phyloP scores from a whole-genome alignment of 2,329 filamentous ascomycete genomes.

The Curvularia verruculosa region DNA sequence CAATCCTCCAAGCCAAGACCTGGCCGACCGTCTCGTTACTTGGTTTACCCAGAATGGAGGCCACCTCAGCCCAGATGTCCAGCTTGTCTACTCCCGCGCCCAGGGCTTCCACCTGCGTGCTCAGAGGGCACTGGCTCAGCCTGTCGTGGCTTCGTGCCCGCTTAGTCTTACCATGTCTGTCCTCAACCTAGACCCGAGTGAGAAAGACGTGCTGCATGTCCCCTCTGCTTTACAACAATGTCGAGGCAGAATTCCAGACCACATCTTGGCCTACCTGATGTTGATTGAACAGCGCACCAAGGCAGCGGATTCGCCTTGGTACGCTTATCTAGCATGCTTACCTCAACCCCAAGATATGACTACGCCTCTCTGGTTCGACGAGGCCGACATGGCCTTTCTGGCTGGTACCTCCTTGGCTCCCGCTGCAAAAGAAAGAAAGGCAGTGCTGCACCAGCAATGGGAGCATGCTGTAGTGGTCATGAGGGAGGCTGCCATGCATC shows the following conservation, averaged over 20 bases:
- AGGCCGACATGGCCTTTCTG: constrained; percentile 44
- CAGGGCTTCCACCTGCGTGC: constrained; percentile 43
- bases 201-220: constrained; percentile 32
- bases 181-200: constrained; percentile 43
- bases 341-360: constrained; percentile 40
- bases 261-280: constrained; percentile 45
- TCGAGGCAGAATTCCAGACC: constrained; percentile 36
- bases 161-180: constrained; percentile 43
- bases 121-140: constrained; percentile 24
- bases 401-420: constrained; percentile 43
- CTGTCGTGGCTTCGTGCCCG: constrained; percentile 40
- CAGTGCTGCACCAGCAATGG: constrained; percentile 33
- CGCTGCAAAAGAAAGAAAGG: constrained; percentile 31
- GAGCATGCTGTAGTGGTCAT: constrained; percentile 29
- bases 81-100: constrained; percentile 34
- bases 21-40: constrained; percentile 26
- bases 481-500: constrained; percentile 21
- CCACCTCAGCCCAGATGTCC: constrained; percentile 37
- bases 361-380: constrained; percentile 48
- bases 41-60: constrained; percentile 46
- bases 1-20: constrained; percentile 7
- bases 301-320: constrained; percentile 41
- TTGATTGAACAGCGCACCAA: constrained; percentile 44
- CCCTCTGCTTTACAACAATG: constrained; percentile 34
- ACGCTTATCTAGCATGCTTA: constrained; percentile 45